Evolutionary conservation across 139 green algal genomes (phyloP), one percentile per base, ranked within the genome.

Genomic region (Nannochloris sp.): DNA sequence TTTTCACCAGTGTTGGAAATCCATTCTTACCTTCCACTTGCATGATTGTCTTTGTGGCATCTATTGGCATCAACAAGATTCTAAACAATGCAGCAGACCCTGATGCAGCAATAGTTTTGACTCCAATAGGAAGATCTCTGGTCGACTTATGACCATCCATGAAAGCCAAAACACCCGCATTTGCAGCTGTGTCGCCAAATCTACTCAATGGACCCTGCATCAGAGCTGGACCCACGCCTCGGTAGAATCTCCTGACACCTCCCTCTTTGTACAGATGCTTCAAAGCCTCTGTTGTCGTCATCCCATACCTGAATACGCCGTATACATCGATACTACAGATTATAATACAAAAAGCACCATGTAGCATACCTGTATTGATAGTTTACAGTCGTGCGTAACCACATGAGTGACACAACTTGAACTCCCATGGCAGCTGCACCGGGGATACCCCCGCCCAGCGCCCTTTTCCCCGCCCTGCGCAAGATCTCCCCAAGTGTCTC

Each of bases 131-230:
- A 73, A 93, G 56, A 14, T 69, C 25, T 17, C 17, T 49, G 16
- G 82, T 86, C 8, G 72, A 53, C 11, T 85, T 77, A 26, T 84
- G 78, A 48, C 76, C 79, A 66, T 95, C 76, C 12, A 96, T 64
- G 56, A 91, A 60, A 8, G 83, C 77, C 31, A 97, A 76, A 59
- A 92, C 63, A 37, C 89, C 89, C 6, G 88, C 85, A 75, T 97
- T 96, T 56, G 85, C 82, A n/a, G 90, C 89, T 4, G 90, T 96
- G 80, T 96, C 90, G 48, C 90, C 89, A 74, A 97, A 97, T 43
- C 90, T 79, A 20, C 68, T 84, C 37, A 95, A 59, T 6, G 89
- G 89, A n/a, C 84, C 86, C 76, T 96, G 81, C 40, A 95, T 72
- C 23, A 95, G 79, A 0, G 88, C 88, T 12, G 87, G 87, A 3